These are phyloP conservation scores for Rhizopogon roseolus DNA, from an alignment of 768 basidiomycete genomes.

Conservation along the genomic window DNA sequence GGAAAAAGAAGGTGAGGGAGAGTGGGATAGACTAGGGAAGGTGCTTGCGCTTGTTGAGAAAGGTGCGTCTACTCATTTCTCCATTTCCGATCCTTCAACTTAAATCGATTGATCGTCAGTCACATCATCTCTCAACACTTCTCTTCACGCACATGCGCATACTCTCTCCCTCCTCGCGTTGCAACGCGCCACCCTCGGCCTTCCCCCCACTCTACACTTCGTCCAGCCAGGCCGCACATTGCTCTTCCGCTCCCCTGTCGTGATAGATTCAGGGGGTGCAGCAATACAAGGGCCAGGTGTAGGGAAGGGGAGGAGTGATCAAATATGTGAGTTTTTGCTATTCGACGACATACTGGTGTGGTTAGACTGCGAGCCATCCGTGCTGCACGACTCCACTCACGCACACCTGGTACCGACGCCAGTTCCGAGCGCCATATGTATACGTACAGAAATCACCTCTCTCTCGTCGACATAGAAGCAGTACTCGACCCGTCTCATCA, in stretches of 20 bases:
- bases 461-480: constrained; percentile 73
- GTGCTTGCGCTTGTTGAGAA: constrained; percentile 69
- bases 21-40: constrained; percentile 54
- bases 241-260: constrained; percentile 23
- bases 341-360: neutral
- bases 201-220: constrained; percentile 76
- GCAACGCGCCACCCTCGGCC: constrained; percentile 69
- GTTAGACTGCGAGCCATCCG: neutral
- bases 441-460: constrained; percentile 65
- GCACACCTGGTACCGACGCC: neutral
- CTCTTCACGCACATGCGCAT: constrained; percentile 73
- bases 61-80: constrained; percentile 40
- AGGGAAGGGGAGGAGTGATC: neutral
- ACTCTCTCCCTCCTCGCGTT: constrained; percentile 73
- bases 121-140: constrained; percentile 71
- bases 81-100: neutral
- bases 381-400: neutral
- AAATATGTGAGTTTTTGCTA: neutral
- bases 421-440: constrained; percentile 29
- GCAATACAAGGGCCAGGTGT: neutral
- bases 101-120: constrained; percentile 39
- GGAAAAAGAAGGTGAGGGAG: constrained; percentile 45
- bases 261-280: neutral
- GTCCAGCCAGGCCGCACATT: constrained; percentile 76
- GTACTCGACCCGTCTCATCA: constrained; percentile 38